Conservation (phyloP, 2,329 filamentous ascomycete species). For the Claviceps cyperi region DNA sequence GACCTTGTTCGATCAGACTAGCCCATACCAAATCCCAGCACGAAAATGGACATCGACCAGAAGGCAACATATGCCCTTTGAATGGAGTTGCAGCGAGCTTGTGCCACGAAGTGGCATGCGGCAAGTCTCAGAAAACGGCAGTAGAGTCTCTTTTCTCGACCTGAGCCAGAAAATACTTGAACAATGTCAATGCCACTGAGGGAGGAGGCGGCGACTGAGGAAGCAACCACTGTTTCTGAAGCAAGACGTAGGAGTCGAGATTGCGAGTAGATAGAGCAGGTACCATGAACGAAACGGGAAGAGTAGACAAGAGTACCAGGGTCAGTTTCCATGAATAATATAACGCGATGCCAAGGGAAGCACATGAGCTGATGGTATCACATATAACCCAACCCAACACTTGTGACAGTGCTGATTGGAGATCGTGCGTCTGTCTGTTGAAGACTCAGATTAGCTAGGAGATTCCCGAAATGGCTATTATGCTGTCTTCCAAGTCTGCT, state of each 20-base stretch:
- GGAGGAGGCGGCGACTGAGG: constrained; percentile 56
- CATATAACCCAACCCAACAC: constrained; percentile 58
- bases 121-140: constrained; percentile 39
- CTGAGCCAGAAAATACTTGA: constrained; percentile 70
- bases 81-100: constrained; percentile 52
- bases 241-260: constrained; percentile 51
- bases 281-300: constrained; percentile 51
- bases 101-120: constrained; percentile 47
- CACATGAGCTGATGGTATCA: constrained; percentile 47
- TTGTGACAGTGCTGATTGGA: constrained; percentile 69
- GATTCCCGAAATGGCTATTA: background rate
- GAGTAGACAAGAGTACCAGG: constrained; percentile 57
- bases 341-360: constrained; percentile 57
- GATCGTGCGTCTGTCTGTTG: constrained; percentile 63
- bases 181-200: constrained; percentile 68
- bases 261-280: constrained; percentile 45
- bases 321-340: constrained; percentile 75
- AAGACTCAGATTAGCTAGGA: background rate
- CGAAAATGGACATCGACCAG: constrained; percentile 65
- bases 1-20: constrained; percentile 49
- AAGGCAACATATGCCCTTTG: constrained; percentile 64
- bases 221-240: constrained; percentile 59
- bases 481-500: background rate
- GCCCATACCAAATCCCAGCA: constrained; percentile 86
- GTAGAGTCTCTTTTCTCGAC: constrained; percentile 56